Evolutionary conservation across 352 stramenopile species (phyloP), one percentile per base, ranked within the genome.

Genomic region (Globisporangium heterothallicum): DNA sequence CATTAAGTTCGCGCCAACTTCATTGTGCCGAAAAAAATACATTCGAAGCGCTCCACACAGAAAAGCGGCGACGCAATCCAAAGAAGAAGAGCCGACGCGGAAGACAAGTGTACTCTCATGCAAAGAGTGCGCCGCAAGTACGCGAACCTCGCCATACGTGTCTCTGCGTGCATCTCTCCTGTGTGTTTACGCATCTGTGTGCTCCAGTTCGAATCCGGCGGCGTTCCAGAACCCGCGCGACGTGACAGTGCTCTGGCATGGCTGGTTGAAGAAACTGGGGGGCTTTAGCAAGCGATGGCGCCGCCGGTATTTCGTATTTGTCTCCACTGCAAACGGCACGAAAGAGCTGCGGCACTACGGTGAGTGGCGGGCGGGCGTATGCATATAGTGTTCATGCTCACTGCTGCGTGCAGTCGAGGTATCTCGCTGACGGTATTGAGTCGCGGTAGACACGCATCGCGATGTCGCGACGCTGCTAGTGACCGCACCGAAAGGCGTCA

Each of bases 191-290:
- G 30, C 14, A 53, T 34, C 14, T n/a, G 3, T 35, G 22, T 24
- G 40, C 9, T n/a, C 42, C 12, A 83, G 72, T 63, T 79, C 72
- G 30, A 79, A 70, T 48, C 62, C 65, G 10, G 57, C 64, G n/a
- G 72, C 67, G 34, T 83, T 83, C 52, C 49, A 67, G 38, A 83
- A 65, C 49, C 45, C 76, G 35, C 63, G 67, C 19, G 71, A 79
- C 27, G 70, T 86, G 41, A 83, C 74, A 2, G 77, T 92, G 54
- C 78, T 92, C 21, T 92, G 81, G 81, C 76, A 89, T 43, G 81
- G 81, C 52, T 92, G 81, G 81, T 72, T 92, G 42, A 88, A 87
- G 69, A 88, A 89, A 58, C 75, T 92, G 34, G 81, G 81, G 14
- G 70, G 81, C 47, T 92, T 92, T 56, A 90, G 78, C 59, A 88